A percentile compares a stretch with the other conserved stretches of the same genome.
phyloP scores from a whole-genome alignment of 129 eudicot species.

The Flaveria trinervia region DNA sequence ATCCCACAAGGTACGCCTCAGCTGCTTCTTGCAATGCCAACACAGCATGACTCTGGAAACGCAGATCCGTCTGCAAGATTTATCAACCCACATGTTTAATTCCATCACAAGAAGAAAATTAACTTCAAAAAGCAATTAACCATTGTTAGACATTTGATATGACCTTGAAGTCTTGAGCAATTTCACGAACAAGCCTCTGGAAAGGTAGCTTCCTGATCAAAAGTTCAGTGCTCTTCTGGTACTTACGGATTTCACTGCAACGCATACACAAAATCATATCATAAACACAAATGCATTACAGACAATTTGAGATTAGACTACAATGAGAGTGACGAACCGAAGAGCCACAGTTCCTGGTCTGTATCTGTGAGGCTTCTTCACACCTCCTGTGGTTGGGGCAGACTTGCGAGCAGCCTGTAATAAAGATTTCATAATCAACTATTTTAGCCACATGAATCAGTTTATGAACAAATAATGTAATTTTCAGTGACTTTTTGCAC shows the following conservation, averaged over 20 bases:
- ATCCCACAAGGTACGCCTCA: slow-evolving; percentile 46
- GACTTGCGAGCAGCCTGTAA: slow-evolving; percentile 50
- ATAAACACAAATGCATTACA: neutral
- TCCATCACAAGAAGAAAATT: neutral
- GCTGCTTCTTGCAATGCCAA: slow-evolving; percentile 55
- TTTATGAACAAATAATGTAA: neutral
- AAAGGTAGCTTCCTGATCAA: slow-evolving; percentile 73
- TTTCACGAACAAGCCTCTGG: slow-evolving; percentile 70
- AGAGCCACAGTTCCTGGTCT: slow-evolving; percentile 51
- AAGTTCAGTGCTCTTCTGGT: slow-evolving; percentile 62
- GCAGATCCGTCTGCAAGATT: slow-evolving; percentile 41
- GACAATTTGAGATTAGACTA: neutral
- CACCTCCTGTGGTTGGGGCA: slow-evolving; percentile 51
- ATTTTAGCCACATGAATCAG: neutral
- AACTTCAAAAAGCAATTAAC: neutral
- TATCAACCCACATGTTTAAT: neutral
- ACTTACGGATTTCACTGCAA: slow-evolving; percentile 61
- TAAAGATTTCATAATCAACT: neutral
- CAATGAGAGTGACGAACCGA: slow-evolving; percentile 23
- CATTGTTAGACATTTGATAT: neutral
- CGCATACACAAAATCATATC: neutral
- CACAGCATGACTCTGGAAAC: slow-evolving; percentile 49
- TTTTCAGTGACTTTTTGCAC: too few species aligned
- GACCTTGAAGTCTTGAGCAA: slow-evolving; percentile 54
- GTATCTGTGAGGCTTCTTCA: slow-evolving; percentile 53